Evolutionary conservation across 2,329 filamentous ascomycete species (phyloP), one percentile per base, ranked within the genome.

Genomic region (Penicillium brevicompactum): DNA sequence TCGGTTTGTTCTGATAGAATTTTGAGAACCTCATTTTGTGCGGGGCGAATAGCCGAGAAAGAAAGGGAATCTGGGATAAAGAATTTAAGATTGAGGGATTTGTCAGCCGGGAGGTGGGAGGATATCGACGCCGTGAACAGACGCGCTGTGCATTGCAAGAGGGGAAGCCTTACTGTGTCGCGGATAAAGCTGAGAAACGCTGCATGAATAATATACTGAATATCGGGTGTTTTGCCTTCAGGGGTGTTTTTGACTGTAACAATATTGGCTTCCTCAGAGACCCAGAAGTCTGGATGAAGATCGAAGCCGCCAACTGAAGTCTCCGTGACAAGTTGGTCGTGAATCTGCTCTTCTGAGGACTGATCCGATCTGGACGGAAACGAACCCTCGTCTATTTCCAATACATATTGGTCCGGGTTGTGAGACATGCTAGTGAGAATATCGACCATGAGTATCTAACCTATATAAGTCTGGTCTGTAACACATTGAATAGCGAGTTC

Each of bases 141-240:
- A 5, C 53, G 49, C 2, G 55, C 55, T n/a, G 59, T 62, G 31
- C 32, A 56, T 47, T 57, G 55, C 0, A 64, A 22, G 5, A 60
- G 41, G 34, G 53, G 30, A 16, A 22, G 21, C 16, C 49, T 49
- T 24, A 30, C 45, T 8, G 22, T 11, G 6, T 55, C 47, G 22
- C 30, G 16, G 27, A 58, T 30, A 13, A 51, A 44, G 24, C 53
- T 56, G 31, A 62, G 55, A 44, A 63, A 63, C 10, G 49, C 11
- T 9, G 53, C 18, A 13, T 58, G 56, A 41, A 62, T 18, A 40
- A 60, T 8, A 34, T 62, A 63, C 47, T 62, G 61, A 21, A 62
- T 49, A 34, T 59, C 53, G 42, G 59, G 4, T 8, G 38, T 43
- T 14, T 46, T 30, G 6, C 45, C 50, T 14, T 56, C 37, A 18